A percentile compares a stretch with the other conserved stretches of the same genome.
Evolutionary conservation across 805 yeast genomes (phyloP).

Genomic region (Tetrapisispora namnaoensis): DNA sequence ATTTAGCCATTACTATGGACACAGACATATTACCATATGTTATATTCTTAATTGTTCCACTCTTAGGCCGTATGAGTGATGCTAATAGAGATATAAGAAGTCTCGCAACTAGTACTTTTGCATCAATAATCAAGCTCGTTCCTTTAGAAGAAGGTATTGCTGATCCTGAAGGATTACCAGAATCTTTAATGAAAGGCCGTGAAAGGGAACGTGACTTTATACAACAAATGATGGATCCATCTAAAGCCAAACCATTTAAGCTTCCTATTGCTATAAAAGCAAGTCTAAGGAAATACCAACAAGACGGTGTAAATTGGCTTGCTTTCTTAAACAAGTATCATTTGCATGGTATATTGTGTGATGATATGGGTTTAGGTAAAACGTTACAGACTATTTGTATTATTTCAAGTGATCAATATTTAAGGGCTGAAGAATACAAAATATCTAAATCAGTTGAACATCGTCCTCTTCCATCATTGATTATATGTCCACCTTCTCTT

Average conservation of each 20-base stretch:
- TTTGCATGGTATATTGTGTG: constrained; percentile 94
- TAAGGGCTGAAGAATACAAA: constrained; percentile 60
- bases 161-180: constrained; percentile 87
- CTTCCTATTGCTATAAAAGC: constrained; percentile 90
- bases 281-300: constrained; percentile 87
- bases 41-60: constrained; percentile 91
- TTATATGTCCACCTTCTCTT: constrained; percentile 93
- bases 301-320: constrained; percentile 97
- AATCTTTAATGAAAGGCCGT: constrained; percentile 73
- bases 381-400: constrained; percentile 96
- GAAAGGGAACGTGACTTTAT: constrained; percentile 91
- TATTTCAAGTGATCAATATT: constrained; percentile 88
- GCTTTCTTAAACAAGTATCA: constrained; percentile 92
- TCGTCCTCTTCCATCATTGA: constrained; percentile 70
- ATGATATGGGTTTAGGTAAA: constrained; percentile 98
- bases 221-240: constrained; percentile 95
- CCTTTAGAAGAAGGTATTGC: constrained; percentile 97
- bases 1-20: constrained; percentile 78
- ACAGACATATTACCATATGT: constrained; percentile 85
- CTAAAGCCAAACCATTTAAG: constrained; percentile 76
- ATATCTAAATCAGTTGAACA: constrained; percentile 53
- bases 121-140: constrained; percentile 86
- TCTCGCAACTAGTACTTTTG: constrained; percentile 91
- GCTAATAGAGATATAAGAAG: constrained; percentile 79
- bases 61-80: constrained; percentile 96